These are phyloP conservation scores for Xylaria longipes DNA, from an alignment of 495 filamentous ascomycete genomes.

Conservation along the genomic window DNA sequence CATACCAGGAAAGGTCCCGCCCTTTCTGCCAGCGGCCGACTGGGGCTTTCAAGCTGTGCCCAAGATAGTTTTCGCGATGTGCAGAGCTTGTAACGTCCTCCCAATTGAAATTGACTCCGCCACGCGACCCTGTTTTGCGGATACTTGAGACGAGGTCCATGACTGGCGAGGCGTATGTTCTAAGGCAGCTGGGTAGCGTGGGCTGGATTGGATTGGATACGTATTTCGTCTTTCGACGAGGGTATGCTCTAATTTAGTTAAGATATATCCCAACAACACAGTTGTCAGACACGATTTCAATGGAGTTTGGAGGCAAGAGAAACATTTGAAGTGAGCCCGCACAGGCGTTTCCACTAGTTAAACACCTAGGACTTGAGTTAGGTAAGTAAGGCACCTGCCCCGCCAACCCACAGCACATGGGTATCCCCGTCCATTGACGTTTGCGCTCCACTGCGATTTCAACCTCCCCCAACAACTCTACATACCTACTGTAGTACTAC, in stretches of 20 bases:
- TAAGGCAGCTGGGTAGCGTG: background rate
- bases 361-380: background rate
- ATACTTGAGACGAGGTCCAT: conserved; percentile 97
- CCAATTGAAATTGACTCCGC: conserved; percentile 96
- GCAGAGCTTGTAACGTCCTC: conserved; percentile 85
- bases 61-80: conserved; percentile 96
- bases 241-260: background rate
- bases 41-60: conserved; percentile 93
- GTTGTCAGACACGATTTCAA: background rate
- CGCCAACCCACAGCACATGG: background rate
- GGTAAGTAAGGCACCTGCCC: background rate
- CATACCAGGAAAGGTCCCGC: conserved; percentile 89
- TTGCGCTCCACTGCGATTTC: conserved; percentile 22
- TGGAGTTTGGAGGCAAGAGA: background rate
- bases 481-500: background rate
- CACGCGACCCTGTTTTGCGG: conserved; percentile 91
- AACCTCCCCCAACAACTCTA: conserved; percentile 1
- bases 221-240: background rate
- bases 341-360: background rate
- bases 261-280: background rate
- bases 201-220: background rate
- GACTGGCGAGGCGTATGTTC: conserved; percentile 11
- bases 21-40: conserved; percentile 95
- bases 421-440: conserved; percentile 22
- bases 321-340: background rate